Evolutionary conservation across 352 stramenopile genomes (phyloP).

Genomic region (Globisporangium emineosum): DNA sequence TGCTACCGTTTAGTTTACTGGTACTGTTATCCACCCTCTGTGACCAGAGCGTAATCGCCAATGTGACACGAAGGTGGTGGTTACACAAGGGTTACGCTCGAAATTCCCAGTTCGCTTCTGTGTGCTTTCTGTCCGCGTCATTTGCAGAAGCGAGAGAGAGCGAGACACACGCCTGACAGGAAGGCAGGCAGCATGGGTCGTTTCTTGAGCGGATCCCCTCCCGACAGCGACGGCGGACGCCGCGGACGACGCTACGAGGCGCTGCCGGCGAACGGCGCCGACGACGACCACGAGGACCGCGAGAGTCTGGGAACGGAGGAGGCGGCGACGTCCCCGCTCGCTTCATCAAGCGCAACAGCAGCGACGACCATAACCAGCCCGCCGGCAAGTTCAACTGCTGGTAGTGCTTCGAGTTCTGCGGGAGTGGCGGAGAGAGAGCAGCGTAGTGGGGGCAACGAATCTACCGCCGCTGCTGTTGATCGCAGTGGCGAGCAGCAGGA

Average conservation of each 20-base stretch:
- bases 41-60: not conserved
- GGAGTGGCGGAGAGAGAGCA: not conserved
- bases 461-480: not conserved
- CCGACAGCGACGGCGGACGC: slow-evolving; percentile 26
- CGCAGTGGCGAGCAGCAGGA: not conserved
- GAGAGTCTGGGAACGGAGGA: slow-evolving; percentile 25
- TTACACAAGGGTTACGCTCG: not conserved
- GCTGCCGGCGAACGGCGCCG: slow-evolving; percentile 38
- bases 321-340: not conserved
- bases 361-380: slow-evolving; percentile 12
- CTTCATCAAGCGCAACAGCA: slow-evolving; percentile 7
- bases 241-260: slow-evolving; percentile 55
- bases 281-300: slow-evolving; percentile 21
- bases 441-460: not conserved
- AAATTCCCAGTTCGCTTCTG: not conserved
- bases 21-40: too few species aligned
- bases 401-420: not conserved
- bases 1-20: too few species aligned
- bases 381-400: not conserved
- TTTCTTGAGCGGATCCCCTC: slow-evolving; percentile 43
- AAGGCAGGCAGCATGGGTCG: slow-evolving; percentile 37
- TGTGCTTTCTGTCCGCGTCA: not conserved
- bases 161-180: not conserved
- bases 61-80: not conserved
- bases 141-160: not conserved